Evolutionary conservation across 176 grass and related monocot genomes (phyloP), one percentile per base, ranked within the genome.

Genomic region (Pontederia crassipes): DNA sequence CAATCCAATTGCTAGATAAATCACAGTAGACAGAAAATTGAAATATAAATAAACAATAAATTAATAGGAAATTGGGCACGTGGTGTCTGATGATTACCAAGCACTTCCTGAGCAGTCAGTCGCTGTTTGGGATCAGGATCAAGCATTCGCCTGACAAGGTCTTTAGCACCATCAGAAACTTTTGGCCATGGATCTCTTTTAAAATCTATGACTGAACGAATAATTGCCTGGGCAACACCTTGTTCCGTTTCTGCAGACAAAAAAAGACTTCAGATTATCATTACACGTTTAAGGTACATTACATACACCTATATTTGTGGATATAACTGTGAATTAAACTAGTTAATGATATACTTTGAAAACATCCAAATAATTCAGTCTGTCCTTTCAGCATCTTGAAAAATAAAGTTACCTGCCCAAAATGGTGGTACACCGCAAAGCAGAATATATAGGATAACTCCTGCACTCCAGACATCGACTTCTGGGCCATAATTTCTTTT

Each of bases 391-490:
- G 35, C 27, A 9, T 45, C 13, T 10, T 57, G 46, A 11, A 13
- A 8, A 68, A 55, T 17, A 15, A 57, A 57, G 24, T 1, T 48
- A 69, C 66, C 66, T 57, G 66, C 53, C 66, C 66, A 69, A 56
- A 69, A 69, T 69, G 66, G 66, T 57, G 66, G 66, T 10, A 69
- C 53, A 57, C 66, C 66, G 14, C 53, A 69, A 69, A 69, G 66
- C 16, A 69, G 32, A 32, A 69, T 69, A 32, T 57, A 69, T 26
- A 69, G 66, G 66, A 69, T 69, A 57, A 69, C 66, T 56, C 66
- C 66, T 56, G 66, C 66, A 47, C 66, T 69, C 66, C 66, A 69
- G 11, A 69, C 66, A 69, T 69, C 66, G 18, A 69, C 29, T 69
- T 69, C 66, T 57, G 32, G 66, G 16, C 66, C 66, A 69, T 69